Conservation (phyloP, 2,329 filamentous ascomycete species). For the Diaporthe sp. region DNA sequence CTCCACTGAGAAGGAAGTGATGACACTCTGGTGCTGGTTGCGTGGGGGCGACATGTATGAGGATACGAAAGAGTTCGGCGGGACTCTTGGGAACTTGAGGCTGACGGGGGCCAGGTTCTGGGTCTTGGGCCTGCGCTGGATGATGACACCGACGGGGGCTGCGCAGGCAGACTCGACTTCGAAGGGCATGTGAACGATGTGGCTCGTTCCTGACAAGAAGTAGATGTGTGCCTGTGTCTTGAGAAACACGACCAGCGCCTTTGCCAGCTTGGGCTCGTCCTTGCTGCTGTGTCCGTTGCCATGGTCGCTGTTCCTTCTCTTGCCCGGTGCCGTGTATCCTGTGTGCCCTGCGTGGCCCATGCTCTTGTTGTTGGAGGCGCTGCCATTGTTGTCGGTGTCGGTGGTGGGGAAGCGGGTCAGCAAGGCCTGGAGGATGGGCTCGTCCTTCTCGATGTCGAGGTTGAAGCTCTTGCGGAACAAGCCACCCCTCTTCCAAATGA, state of each 20-base stretch:
- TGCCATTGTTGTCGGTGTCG: slow-evolving; percentile 48
- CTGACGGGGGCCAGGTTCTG: slow-evolving; percentile 66
- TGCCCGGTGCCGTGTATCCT: slow-evolving; percentile 11
- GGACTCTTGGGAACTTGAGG: slow-evolving; percentile 72
- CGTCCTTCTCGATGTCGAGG: slow-evolving; percentile 84
- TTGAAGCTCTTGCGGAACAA: slow-evolving; percentile 88
- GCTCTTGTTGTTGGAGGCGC: slow-evolving; percentile 46
- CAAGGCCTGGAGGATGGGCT: slow-evolving; percentile 87
- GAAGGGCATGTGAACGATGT: slow-evolving; percentile 94
- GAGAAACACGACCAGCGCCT: slow-evolving; percentile 90
- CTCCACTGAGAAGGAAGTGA: slow-evolving; percentile 70
- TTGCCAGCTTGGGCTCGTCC: slow-evolving; percentile 57
- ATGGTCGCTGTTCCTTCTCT: slow-evolving; percentile 29
- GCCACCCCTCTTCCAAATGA: slow-evolving; percentile 91
- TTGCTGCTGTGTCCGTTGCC: slow-evolving; percentile 33
- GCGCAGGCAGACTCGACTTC: slow-evolving; percentile 91
- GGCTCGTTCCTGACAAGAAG: slow-evolving; percentile 88
- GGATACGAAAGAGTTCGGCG: slow-evolving; percentile 87
- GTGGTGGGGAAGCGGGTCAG: slow-evolving; percentile 83
- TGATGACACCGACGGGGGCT: slow-evolving; percentile 84
- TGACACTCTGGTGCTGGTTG: slow-evolving; percentile 55
- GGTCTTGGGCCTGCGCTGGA: slow-evolving; percentile 81
- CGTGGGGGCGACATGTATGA: slow-evolving; percentile 73
- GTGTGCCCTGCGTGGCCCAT: slow-evolving; percentile 34
- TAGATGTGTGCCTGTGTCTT: slow-evolving; percentile 95